A percentile compares a stretch with the other conserved stretches of the same genome.
phyloP scores from a whole-genome alignment of 73 alveolate genomes.

The Uronychia binucleata region DNA sequence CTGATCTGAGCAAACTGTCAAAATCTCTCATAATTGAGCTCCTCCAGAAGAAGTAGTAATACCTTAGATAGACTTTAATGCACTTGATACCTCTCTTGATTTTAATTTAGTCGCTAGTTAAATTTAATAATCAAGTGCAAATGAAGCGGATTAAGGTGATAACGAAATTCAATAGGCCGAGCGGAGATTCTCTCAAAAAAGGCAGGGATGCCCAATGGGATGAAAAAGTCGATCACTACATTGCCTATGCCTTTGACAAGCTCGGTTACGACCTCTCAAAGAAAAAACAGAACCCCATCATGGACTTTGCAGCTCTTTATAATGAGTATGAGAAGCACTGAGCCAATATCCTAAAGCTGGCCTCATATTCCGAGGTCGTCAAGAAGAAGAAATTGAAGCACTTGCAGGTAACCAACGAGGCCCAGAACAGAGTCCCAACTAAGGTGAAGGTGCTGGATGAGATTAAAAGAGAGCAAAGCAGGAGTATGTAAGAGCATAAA shows the following conservation, averaged over 20 bases:
- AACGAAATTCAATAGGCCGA: neutral
- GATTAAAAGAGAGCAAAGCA: neutral
- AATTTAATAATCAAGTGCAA: neutral
- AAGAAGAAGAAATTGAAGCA: neutral
- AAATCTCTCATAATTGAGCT: conserved; percentile 44
- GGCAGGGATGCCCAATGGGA: neutral
- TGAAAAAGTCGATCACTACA: neutral
- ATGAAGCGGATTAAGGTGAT: neutral
- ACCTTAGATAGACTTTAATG: neutral
- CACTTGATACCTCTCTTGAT: neutral
- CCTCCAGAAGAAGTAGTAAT: conserved; percentile 38
- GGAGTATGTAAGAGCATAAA: neutral
- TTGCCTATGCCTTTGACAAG: neutral
- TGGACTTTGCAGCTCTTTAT: neutral
- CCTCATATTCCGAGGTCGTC: neutral
- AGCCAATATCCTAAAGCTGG: neutral
- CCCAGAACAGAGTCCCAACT: neutral
- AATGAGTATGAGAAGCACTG: neutral
- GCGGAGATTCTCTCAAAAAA: neutral
- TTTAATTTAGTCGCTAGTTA: neutral
- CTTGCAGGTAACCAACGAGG: neutral
- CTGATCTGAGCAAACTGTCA: conserved; percentile 42
- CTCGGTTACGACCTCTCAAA: neutral
- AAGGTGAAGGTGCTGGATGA: neutral
- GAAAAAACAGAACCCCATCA: neutral